These are phyloP conservation scores for Gliomastix tumulicola DNA, from an alignment of 2,329 filamentous ascomycete genomes.

Conservation along the genomic window DNA sequence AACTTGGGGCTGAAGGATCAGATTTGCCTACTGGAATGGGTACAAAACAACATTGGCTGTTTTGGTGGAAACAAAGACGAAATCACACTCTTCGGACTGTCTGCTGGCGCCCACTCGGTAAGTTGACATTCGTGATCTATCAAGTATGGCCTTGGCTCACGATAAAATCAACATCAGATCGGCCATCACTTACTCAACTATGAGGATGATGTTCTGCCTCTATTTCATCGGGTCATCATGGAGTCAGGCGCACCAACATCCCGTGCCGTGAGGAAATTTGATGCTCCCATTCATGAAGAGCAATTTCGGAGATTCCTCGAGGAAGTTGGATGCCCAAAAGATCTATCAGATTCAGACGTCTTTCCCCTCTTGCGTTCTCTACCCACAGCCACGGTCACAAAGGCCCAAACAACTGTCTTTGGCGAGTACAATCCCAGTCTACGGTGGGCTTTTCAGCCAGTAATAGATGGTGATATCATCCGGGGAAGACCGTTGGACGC, in stretches of 20 bases:
- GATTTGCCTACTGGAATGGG: constrained; percentile 37
- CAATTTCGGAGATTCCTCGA: no score
- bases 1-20: constrained; percentile 49
- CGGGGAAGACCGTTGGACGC: constrained; percentile 18
- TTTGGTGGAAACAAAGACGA: constrained; percentile 42
- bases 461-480: constrained; percentile 19
- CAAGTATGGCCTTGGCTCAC: no score
- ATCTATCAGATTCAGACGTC: constrained; percentile 16
- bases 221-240: constrained; percentile 45
- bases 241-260: constrained; percentile 49
- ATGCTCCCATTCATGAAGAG: constrained; percentile 50
- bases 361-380: constrained; percentile 14
- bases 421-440: constrained; percentile 16
- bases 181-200: constrained; percentile 58
- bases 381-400: constrained; percentile 14
- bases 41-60: constrained; percentile 40
- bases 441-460: constrained; percentile 23
- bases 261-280: constrained; percentile 42
- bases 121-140: no score
- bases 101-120: constrained; percentile 22
- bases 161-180: no score
- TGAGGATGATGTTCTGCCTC: constrained; percentile 30
- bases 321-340: no score
- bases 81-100: constrained; percentile 39
- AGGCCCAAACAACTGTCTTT: constrained; percentile 18